These are phyloP conservation scores for Fusarium kyushuense DNA, from an alignment of 2,329 filamentous ascomycete species.

Conservation along the genomic window DNA sequence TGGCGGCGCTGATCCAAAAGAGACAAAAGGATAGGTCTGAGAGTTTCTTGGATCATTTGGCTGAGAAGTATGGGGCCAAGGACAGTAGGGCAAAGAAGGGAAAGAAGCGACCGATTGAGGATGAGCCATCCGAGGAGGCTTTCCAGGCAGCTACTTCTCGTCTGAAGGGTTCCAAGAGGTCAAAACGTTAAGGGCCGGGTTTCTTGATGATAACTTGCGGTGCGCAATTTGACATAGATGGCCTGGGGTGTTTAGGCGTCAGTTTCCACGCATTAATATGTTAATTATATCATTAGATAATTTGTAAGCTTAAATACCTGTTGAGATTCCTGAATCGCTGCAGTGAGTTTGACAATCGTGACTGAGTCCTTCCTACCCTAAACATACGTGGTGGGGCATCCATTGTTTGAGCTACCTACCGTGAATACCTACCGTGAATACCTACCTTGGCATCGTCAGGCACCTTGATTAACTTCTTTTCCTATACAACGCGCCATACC, in stretches of 20 bases:
- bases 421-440: slow-evolving; percentile 3
- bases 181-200: slow-evolving; percentile 31
- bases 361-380: background rate
- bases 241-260: slow-evolving; percentile 18
- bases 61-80: slow-evolving; percentile 76
- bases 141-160: slow-evolving; percentile 69
- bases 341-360: background rate
- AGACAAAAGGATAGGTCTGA: slow-evolving; percentile 72
- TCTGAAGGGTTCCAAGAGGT: slow-evolving; percentile 52
- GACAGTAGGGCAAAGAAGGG: slow-evolving; percentile 61
- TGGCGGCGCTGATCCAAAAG: slow-evolving; percentile 81
- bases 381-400: slow-evolving; percentile 13
- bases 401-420: background rate
- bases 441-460: slow-evolving; percentile 6
- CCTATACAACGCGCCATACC: slow-evolving; percentile 11
- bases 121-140: slow-evolving; percentile 71
- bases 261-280: background rate
- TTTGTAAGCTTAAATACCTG: background rate
- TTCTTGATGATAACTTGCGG: background rate
- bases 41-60: slow-evolving; percentile 77
- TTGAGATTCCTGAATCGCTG: background rate
- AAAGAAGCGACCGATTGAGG: slow-evolving; percentile 68
- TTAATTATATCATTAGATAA: background rate
- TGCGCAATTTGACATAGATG: background rate
- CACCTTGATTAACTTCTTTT: slow-evolving; percentile 14